These are phyloP conservation scores for Glycine soja DNA, from an alignment of 306 rosid genomes.

Conservation along the genomic window DNA sequence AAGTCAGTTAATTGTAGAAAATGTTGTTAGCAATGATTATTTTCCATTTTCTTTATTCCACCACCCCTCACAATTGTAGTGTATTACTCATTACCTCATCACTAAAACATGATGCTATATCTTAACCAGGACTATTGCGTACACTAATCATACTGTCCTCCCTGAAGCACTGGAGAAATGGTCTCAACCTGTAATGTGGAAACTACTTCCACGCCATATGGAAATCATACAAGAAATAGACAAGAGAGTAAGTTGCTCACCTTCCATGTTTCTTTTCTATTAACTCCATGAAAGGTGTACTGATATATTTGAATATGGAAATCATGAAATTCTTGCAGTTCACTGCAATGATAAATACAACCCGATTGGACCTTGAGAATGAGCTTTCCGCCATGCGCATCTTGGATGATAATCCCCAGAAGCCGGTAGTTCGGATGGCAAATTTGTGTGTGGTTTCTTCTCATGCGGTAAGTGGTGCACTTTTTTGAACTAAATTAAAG, in stretches of 20 bases:
- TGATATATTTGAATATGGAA: slow-evolving; percentile 32
- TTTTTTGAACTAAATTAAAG: slow-evolving; percentile 18
- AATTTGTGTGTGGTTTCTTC: slow-evolving; percentile 94
- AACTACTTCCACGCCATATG: slow-evolving; percentile 99
- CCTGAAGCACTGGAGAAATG: slow-evolving; percentile 99
- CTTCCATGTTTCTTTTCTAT: slow-evolving; percentile 6
- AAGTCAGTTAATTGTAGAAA: slow-evolving; percentile 56
- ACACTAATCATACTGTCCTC: slow-evolving; percentile 98
- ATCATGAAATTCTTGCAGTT: slow-evolving; percentile 68
- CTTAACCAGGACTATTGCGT: slow-evolving; percentile 88
- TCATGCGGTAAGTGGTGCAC: slow-evolving; percentile 76
- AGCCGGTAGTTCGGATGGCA: slow-evolving; percentile 99
- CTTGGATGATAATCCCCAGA: slow-evolving; percentile 83
- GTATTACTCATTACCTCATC: slow-evolving; percentile 13
- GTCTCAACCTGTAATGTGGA: slow-evolving; percentile 97
- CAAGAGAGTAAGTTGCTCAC: slow-evolving; percentile 67
- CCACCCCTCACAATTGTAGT: slow-evolving; percentile 12
- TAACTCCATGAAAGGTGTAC: not conserved
- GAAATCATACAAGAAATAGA: slow-evolving; percentile 95
- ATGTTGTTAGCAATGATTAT: slow-evolving; percentile 13
- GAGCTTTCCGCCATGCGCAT: slow-evolving; percentile 77
- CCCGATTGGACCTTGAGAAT: slow-evolving; percentile 74
- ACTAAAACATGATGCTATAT: slow-evolving; percentile 49
- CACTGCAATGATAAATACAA: slow-evolving; percentile 60
- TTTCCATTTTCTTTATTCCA: slow-evolving; percentile 32